phyloP scores from a whole-genome alignment of 306 rosid species.

The Styphnolobium japonicum region DNA sequence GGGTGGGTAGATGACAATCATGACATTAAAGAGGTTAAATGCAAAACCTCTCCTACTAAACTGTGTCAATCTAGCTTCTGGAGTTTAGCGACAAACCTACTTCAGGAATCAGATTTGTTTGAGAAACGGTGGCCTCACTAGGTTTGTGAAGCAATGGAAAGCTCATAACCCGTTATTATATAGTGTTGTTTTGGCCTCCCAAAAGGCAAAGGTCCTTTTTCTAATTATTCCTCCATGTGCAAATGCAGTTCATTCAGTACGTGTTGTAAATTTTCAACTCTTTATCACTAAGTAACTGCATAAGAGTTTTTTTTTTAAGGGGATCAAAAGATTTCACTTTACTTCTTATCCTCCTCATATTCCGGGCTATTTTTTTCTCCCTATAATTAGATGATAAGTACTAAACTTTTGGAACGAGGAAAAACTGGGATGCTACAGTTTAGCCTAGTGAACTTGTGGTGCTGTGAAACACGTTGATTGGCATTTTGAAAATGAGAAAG shows the following conservation, averaged over 20 bases:
- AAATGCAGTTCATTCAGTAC: too few relatives aligned
- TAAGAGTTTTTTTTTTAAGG: too few relatives aligned
- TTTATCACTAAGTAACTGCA: too few relatives aligned
- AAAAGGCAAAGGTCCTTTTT: not conserved
- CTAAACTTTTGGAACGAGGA: not conserved
- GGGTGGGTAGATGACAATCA: too few relatives aligned
- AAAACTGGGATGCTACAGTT: not conserved
- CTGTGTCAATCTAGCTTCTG: not conserved
- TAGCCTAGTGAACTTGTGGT: not conserved
- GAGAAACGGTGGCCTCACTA: conserved; percentile 22
- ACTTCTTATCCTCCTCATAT: not conserved
- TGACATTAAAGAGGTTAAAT: conserved; percentile 3
- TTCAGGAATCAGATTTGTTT: not conserved
- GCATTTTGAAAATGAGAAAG: not conserved
- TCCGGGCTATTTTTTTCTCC: not conserved
- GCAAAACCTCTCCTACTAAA: conserved; percentile 10
- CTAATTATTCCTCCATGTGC: conserved; percentile 18
- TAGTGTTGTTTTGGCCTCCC: conserved; percentile 8
- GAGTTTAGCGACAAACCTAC: conserved; percentile 4
- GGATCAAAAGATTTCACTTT: too few relatives aligned
- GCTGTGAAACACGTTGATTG: not conserved
- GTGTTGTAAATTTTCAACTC: too few relatives aligned
- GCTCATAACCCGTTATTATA: not conserved
- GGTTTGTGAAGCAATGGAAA: conserved; percentile 5
- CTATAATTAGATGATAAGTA: not conserved